Conservation (phyloP, 768 basidiomycete species). For the Tylopilus sp. region DNA sequence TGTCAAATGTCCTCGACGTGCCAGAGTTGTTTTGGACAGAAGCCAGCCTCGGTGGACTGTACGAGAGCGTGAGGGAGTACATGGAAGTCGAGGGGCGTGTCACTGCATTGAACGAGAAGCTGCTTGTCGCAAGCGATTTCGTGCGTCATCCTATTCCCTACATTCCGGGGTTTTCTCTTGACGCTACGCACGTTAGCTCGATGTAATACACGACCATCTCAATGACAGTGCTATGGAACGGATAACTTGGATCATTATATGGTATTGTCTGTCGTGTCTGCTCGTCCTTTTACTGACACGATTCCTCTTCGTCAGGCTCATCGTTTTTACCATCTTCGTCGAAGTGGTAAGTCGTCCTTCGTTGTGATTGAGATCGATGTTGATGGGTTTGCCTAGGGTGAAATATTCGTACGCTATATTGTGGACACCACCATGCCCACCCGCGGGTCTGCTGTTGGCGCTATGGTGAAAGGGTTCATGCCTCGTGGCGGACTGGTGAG, state of each 20-base stretch:
- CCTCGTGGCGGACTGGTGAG: constrained; percentile 25
- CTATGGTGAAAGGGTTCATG: constrained; percentile 14
- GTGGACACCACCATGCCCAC: constrained; percentile 44
- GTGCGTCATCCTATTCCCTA: constrained; percentile 43
- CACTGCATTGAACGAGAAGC: constrained; percentile 81
- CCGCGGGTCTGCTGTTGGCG: neutral
- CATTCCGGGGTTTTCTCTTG: neutral
- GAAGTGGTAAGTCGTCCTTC: constrained; percentile 55
- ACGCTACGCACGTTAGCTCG: constrained; percentile 52
- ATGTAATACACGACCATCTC: constrained; percentile 90
- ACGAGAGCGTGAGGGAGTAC: constrained; percentile 91
- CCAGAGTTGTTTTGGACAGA: constrained; percentile 96
- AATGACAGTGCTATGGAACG: constrained; percentile 88
- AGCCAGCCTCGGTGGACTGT: constrained; percentile 82
- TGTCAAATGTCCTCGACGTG: constrained; percentile 89
- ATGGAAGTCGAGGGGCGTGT: constrained; percentile 88
- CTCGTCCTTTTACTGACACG: constrained; percentile 35
- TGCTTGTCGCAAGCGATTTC: constrained; percentile 85
- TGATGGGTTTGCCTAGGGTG: constrained; percentile 47
- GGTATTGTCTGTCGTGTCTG: constrained; percentile 43
- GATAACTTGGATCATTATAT: constrained; percentile 80
- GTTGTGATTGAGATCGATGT: neutral
- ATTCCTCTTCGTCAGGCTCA: constrained; percentile 56
- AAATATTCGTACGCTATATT: constrained; percentile 72
- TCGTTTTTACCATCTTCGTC: constrained; percentile 85